Evolutionary conservation across 2,329 filamentous ascomycete species (phyloP), one percentile per base, ranked within the genome.

Genomic region (Colletotrichum zoysiae): DNA sequence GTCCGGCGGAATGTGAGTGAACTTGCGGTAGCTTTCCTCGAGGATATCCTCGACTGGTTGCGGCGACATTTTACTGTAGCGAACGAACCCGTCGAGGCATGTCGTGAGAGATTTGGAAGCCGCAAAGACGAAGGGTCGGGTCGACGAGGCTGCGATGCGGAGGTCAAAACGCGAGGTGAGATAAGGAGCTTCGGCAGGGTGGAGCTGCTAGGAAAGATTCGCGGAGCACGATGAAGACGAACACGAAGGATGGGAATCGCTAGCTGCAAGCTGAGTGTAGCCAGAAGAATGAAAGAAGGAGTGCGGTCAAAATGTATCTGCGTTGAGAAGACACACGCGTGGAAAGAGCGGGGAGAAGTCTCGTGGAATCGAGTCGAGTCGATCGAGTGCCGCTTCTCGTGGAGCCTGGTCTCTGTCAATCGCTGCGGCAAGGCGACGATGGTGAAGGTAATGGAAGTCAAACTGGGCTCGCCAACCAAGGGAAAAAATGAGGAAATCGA

Each of bases 1-100:
- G 18, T 87, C 81, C n/a, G 79, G 53, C 3, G 84, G 82, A n/a
- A 87, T 80, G 38, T 80, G 78, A 57, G 83, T 81, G 2, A 86
- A 78, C 70, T 84, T 81, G 72, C 84, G 81, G 73, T 82, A 86
- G 78, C 82, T 84, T 65, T 81, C 78, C 23, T 77, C 80, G 65
- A 86, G 80, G 74, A 84, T 81, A 73, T 85, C 82, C 70, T 80
- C 78, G 57, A 80, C 76, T 57, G 78, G 74, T 46, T 76, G 67
- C 20, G 74, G 66, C 56, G 78, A 79, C 84, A 86, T 86, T 64
- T 70, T 80, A 68, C 73, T 57, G 71, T 48, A 46, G 57, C 61
- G 33, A 46, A 65, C 33, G 56, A 58, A 38, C 35, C 53, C 46
- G 51, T 71, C 51, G 56, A 70, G 26, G 56, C 53, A 58, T 64